A percentile compares a stretch with the other conserved stretches of the same genome.
phyloP scores from a whole-genome alignment of 1,284 basidiomycete genomes.

The Papiliotrema terrestris region DNA sequence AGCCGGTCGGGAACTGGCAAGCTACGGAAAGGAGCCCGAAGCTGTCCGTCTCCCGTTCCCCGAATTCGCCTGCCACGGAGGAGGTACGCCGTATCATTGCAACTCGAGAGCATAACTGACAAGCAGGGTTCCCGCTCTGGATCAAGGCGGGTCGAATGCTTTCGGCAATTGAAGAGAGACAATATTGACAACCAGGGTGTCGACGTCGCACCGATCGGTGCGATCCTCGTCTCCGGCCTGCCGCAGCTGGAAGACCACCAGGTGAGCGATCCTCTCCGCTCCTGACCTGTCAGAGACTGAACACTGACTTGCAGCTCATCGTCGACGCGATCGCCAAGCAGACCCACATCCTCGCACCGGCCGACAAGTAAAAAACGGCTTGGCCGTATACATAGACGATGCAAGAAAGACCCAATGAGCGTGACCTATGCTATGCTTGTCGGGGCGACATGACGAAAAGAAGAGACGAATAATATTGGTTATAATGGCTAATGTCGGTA shows the following conservation, averaged over 20 bases:
- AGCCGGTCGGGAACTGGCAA: slow-evolving; percentile 35
- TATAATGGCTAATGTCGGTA: neutral
- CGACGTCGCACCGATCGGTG: slow-evolving; percentile 38
- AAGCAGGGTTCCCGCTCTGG: slow-evolving; percentile 43
- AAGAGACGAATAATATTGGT: neutral
- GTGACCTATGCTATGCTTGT: neutral
- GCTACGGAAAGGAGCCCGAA: slow-evolving; percentile 26
- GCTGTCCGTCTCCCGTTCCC: slow-evolving; percentile 32
- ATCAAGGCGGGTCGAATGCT: slow-evolving; percentile 26
- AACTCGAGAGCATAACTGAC: neutral
- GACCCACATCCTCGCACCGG: slow-evolving; percentile 12
- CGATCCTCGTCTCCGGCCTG: slow-evolving; percentile 48
- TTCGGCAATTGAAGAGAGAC: neutral
- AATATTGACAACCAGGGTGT: slow-evolving; percentile 8
- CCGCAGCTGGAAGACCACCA: slow-evolving; percentile 48
- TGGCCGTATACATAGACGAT: too few species aligned
- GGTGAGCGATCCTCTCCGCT: slow-evolving; percentile 11
- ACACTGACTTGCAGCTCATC: neutral
- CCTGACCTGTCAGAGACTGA: slow-evolving; percentile 2
- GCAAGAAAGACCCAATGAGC: neutral
- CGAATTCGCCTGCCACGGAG: slow-evolving; percentile 44
- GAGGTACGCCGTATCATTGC: slow-evolving; percentile 22
- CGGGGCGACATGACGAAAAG: neutral
- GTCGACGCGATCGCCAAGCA: slow-evolving; percentile 19
- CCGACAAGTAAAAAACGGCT: neutral